phyloP scores from a whole-genome alignment of 306 rosid species.

The barrel medic (Medicago truncatula) region MtrunA17r5.0-ANR NC_053048.1:791001-791500 shows the following conservation, averaged over 20 bases:
- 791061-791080: no score
- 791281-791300: background rate
- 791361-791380: constrained; percentile 17
- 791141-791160: no score
- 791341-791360: constrained; percentile 2
- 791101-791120: no score
- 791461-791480: background rate
- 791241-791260: no score
- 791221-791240: background rate
- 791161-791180: no score
- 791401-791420: constrained; percentile 2
- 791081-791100: no score
- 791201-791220: background rate
- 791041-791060: no score
- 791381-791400: constrained; percentile 20
- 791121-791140: no score
- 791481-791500: constrained; percentile 18
- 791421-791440: constrained; percentile 2
- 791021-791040: no score
- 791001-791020: no score
- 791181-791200: no score
- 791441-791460: background rate
- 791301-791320: background rate
- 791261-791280: background rate
- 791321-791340: constrained; percentile 21